phyloP scores from a whole-genome alignment of 306 rosid species.

The Potentilla sterilis region DNA sequence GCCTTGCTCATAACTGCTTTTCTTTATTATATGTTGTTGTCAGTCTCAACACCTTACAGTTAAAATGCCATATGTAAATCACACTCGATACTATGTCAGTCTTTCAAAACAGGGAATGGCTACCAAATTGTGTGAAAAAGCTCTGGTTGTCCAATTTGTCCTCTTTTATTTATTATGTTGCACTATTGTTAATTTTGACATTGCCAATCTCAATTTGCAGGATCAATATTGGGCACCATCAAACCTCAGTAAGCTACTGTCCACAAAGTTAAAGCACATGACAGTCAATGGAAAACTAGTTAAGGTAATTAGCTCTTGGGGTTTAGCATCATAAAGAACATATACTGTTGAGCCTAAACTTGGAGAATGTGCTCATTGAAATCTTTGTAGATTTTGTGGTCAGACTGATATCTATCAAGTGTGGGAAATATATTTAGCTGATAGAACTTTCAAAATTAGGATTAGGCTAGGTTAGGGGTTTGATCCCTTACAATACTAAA shows the following conservation, averaged over 20 bases:
- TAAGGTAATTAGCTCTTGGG: conserved; percentile 53
- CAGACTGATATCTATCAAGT: conserved; percentile 13
- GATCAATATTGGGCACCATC: conserved; percentile 76
- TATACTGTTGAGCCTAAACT: conserved; percentile 11
- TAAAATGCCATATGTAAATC: neutral
- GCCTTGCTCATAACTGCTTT: neutral
- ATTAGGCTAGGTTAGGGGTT: neutral
- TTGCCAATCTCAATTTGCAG: conserved; percentile 36
- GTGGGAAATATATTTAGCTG: conserved; percentile 6
- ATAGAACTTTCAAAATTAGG: neutral
- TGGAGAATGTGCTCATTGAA: neutral
- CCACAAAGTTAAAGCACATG: conserved; percentile 83
- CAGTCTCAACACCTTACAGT: conserved; percentile 2
- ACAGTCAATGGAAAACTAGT: conserved; percentile 61
- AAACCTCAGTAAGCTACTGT: conserved; percentile 67
- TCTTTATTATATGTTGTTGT: neutral
- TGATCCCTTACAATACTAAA: neutral
- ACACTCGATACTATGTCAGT: conserved; percentile 13
- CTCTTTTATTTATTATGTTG: neutral
- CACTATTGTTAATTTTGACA: conserved; percentile 21
- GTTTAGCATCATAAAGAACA: conserved; percentile 9
- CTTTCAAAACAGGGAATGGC: conserved; percentile 1
- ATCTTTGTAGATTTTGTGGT: conserved; percentile 15
- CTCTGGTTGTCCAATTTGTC: conserved; percentile 6
- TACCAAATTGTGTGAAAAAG: neutral